Conservation (phyloP, 139 green algal species). For the Spirogloea muscicola region DNA sequence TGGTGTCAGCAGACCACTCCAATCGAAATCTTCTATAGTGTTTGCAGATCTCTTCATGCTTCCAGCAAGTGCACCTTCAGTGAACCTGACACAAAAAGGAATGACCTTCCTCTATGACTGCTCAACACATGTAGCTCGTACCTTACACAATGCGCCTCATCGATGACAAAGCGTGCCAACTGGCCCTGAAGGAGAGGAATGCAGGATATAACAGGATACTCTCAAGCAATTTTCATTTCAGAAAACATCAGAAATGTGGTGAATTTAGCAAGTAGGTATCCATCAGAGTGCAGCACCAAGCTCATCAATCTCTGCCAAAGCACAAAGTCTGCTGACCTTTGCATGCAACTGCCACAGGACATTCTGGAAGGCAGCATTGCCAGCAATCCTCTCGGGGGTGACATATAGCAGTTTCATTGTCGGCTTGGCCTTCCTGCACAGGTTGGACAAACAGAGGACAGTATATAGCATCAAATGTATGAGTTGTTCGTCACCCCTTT, state of each 20-base stretch:
- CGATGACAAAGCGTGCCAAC: conserved; percentile 67
- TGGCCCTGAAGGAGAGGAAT: conserved; percentile 25
- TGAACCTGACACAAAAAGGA: no score
- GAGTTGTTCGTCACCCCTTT: no score
- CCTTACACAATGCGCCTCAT: conserved; percentile 76
- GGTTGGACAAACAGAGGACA: no score
- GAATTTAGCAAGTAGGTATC: background rate
- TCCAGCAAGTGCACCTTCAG: no score
- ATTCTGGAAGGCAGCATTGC: conserved; percentile 48
- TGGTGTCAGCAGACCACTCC: no score
- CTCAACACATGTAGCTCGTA: no score
- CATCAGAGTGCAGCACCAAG: background rate
- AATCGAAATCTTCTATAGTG: no score
- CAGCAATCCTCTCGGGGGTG: conserved; percentile 75
- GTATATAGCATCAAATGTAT: no score
- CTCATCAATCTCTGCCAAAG: background rate
- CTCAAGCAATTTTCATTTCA: background rate
- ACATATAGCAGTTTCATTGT: conserved; percentile 75
- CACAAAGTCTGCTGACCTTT: conserved; percentile 8
- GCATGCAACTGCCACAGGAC: conserved; percentile 19
- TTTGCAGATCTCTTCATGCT: no score
- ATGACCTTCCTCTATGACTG: no score
- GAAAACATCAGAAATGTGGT: background rate
- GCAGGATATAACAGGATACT: background rate
- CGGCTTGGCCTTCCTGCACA: conserved; percentile 16